Percentiles rank a stretch among this genome's conserved stretches.
These are phyloP conservation scores for Didymella lethalis DNA, from an alignment of 2,329 filamentous ascomycete genomes.

Conservation along the genomic window DNA sequence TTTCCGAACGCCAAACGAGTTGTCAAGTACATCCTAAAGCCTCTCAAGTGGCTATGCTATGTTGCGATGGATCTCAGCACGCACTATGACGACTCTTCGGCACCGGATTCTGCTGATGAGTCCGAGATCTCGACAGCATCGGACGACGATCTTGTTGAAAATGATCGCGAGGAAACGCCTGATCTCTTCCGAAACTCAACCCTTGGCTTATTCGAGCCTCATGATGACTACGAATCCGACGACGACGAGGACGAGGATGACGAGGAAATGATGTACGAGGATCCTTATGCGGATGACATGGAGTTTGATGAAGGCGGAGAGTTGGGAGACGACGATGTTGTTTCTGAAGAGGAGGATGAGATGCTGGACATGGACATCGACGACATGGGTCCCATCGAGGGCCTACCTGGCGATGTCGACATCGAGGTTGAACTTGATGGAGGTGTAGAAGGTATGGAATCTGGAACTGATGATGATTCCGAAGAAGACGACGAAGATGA, in stretches of 20 bases:
- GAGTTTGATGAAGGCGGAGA: constrained; percentile 79
- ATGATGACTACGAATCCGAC: constrained; percentile 80
- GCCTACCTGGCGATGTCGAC: constrained; percentile 69
- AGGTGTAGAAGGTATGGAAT: constrained; percentile 65
- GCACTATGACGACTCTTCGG: constrained; percentile 74
- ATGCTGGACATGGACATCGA: constrained; percentile 81
- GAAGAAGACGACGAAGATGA: constrained; percentile 65
- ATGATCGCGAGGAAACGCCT: constrained; percentile 80
- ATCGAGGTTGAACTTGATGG: constrained; percentile 88
- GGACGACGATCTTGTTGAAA: constrained; percentile 82
- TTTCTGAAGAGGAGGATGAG: constrained; percentile 89
- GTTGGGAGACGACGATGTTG: constrained; percentile 71
- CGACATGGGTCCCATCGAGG: constrained; percentile 77
- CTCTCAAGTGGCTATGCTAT: constrained; percentile 84
- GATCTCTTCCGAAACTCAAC: constrained; percentile 97
- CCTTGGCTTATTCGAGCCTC: constrained; percentile 89
- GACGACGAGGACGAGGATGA: constrained; percentile 67
- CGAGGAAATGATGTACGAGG: constrained; percentile 80
- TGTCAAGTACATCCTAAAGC: constrained; percentile 94
- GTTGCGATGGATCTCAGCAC: constrained; percentile 88
- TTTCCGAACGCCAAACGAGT: constrained; percentile 92
- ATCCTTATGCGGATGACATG: constrained; percentile 89
- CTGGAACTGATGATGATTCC: constrained; percentile 62
- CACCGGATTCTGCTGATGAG: constrained; percentile 72
- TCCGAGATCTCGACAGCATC: constrained; percentile 94